Evolutionary conservation across 345 rosid genomes (phyloP).

Genomic region (Populus pruinosa): DNA sequence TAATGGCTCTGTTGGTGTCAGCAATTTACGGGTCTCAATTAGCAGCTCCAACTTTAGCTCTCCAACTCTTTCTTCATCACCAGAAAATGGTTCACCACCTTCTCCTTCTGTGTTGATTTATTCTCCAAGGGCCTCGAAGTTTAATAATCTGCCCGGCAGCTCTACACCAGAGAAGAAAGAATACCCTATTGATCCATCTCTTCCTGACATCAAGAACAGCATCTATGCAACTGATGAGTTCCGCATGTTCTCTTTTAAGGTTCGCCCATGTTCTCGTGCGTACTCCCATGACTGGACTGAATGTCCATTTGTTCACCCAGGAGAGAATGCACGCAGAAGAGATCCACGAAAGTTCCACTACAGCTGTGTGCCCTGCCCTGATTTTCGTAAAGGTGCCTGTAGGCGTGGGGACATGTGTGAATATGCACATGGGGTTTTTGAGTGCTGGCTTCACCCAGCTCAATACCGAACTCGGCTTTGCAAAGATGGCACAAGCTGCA

Average conservation of each 20-base stretch:
- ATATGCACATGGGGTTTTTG: constrained; percentile 62
- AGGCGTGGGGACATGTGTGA: constrained; percentile 62
- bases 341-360: constrained; percentile 73
- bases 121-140: constrained; percentile 32
- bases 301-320: constrained; percentile 79
- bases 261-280: constrained; percentile 59
- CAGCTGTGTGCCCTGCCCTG: constrained; percentile 77
- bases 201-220: constrained; percentile 70
- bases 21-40: constrained; percentile 23
- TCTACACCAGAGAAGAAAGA: constrained; percentile 44
- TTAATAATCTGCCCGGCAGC: constrained; percentile 16
- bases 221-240: constrained; percentile 67
- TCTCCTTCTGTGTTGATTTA: constrained; percentile 28
- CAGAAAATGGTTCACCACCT: constrained; percentile 29
- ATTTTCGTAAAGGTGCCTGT: constrained; percentile 67
- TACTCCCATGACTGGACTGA: constrained; percentile 87
- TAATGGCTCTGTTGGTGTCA: constrained; percentile 12
- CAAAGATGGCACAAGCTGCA: constrained; percentile 51
- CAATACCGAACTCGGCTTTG: constrained; percentile 53
- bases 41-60: constrained; percentile 27
- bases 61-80: constrained; percentile 33
- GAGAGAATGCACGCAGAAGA: constrained; percentile 76
- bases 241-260: constrained; percentile 66
- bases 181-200: constrained; percentile 63
- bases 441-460: constrained; percentile 78